These are phyloP conservation scores for Warburgia ugandensis DNA, from an alignment of 164 flowering plant genomes.

Conservation along the genomic window DNA sequence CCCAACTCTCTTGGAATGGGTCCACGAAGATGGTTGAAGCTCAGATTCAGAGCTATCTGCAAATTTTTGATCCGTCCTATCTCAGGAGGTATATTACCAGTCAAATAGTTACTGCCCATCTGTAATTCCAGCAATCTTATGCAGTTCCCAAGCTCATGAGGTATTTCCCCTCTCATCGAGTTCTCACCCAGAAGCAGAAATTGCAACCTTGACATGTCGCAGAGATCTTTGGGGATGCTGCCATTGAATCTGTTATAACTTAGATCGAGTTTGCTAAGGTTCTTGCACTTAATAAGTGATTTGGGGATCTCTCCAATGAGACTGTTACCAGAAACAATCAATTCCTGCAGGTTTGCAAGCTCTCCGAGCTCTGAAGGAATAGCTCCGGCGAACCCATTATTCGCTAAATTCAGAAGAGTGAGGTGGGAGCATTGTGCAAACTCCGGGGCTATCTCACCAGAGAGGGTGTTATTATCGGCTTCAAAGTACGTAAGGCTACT, in stretches of 20 bases:
- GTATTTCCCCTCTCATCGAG: slow-evolving; percentile 75
- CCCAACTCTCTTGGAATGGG: slow-evolving; percentile 74
- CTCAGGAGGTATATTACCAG: slow-evolving; percentile 85
- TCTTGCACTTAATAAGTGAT: slow-evolving; percentile 56
- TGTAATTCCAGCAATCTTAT: slow-evolving; percentile 70
- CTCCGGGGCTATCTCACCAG: slow-evolving; percentile 72
- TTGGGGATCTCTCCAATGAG: slow-evolving; percentile 81
- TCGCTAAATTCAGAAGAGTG: slow-evolving; percentile 83
- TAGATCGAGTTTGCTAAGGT: slow-evolving; percentile 86
- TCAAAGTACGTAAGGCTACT: slow-evolving; percentile 85
- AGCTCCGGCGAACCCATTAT: slow-evolving; percentile 70
- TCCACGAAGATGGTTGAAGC: slow-evolving; percentile 89
- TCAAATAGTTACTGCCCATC: slow-evolving; percentile 72
- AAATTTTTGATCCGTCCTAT: slow-evolving; percentile 76
- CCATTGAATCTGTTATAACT: slow-evolving; percentile 87
- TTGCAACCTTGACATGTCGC: slow-evolving; percentile 67
- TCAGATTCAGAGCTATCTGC: slow-evolving; percentile 81
- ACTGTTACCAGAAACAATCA: slow-evolving; percentile 74
- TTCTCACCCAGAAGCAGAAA: slow-evolving; percentile 71
- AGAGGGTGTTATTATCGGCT: slow-evolving; percentile 70
- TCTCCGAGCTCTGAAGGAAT: slow-evolving; percentile 77
- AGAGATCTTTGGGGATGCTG: slow-evolving; percentile 59
- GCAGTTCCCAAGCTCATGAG: slow-evolving; percentile 77
- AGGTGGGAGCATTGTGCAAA: slow-evolving; percentile 67
- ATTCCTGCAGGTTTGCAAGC: slow-evolving; percentile 69